Percentiles rank a stretch among this genome's conserved stretches.
phyloP scores from a whole-genome alignment of 306 rosid genomes.

The Cucumis hystrix region DNA sequence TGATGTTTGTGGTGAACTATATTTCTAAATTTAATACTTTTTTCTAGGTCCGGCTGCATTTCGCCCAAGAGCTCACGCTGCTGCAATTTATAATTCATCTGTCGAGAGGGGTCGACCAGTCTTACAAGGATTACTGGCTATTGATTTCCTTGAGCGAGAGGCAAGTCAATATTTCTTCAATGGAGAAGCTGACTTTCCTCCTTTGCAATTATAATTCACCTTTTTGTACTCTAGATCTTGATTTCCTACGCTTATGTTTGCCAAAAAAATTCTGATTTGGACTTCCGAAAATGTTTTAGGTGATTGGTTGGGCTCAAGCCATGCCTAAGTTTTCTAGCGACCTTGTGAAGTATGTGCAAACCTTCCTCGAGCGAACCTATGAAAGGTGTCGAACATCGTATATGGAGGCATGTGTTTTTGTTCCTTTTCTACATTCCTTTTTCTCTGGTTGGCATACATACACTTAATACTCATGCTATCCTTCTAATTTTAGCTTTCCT shows the following conservation, averaged over 20 bases:
- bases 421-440: constrained; percentile 2
- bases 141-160: constrained; percentile 90
- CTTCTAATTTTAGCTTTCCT: background rate
- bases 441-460: background rate
- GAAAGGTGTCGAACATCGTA: constrained; percentile 96
- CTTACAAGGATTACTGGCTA: constrained; percentile 91
- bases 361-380: constrained; percentile 86
- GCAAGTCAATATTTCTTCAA: constrained; percentile 25
- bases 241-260: background rate
- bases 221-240: constrained; percentile 3
- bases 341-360: constrained; percentile 91
- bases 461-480: background rate
- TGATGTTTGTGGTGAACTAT: background rate
- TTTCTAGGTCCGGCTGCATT: constrained; percentile 94
- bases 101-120: constrained; percentile 96
- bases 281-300: constrained; percentile 24
- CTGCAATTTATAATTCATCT: constrained; percentile 55
- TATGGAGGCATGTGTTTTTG: constrained; percentile 63
- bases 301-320: constrained; percentile 99
- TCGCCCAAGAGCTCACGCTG: constrained; percentile 90
- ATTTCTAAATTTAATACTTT: background rate
- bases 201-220: background rate
- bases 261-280: background rate
- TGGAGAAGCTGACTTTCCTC: constrained; percentile 5
- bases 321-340: constrained; percentile 95